Percentiles rank a stretch among this genome's conserved stretches.
Conservation (phyloP, 768 basidiomycete species). For the Collybia sp. region DNA sequence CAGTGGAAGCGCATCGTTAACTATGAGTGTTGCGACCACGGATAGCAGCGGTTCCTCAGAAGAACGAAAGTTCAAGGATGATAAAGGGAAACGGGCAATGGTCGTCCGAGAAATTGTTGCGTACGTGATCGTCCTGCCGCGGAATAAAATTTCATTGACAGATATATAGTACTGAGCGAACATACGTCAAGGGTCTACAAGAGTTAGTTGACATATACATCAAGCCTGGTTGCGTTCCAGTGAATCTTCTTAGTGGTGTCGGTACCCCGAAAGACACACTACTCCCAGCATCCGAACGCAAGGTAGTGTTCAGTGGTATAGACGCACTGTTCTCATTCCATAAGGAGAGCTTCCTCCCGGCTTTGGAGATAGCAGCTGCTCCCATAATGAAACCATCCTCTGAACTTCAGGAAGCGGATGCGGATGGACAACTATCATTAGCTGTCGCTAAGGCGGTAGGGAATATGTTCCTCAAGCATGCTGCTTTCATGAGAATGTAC, state of each 20-base stretch:
- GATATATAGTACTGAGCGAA: conserved; percentile 78
- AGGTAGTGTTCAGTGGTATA: conserved; percentile 87
- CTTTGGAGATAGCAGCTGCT: conserved; percentile 73
- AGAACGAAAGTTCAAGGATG: conserved; percentile 89
- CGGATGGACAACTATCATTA: conserved; percentile 69
- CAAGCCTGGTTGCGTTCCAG: conserved; percentile 70
- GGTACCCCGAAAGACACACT: conserved; percentile 78
- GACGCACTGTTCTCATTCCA: conserved; percentile 92
- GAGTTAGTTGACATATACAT: conserved; percentile 96
- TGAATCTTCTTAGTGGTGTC: conserved; percentile 66
- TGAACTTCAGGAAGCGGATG: conserved; percentile 48
- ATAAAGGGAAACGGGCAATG: conserved; percentile 77
- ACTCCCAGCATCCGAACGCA: conserved; percentile 81
- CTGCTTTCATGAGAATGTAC: conserved; percentile 99
- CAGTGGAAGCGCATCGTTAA: conserved; percentile 57
- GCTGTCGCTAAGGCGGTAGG: conserved; percentile 79
- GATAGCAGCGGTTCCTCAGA: conserved; percentile 72
- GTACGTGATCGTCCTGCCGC: conserved; percentile 42
- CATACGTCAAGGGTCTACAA: conserved; percentile 91
- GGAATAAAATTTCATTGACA: conserved; percentile 11
- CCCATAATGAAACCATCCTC: conserved; percentile 52
- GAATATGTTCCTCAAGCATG: conserved; percentile 87
- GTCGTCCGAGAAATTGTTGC: conserved; percentile 89
- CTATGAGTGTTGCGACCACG: conserved; percentile 69
- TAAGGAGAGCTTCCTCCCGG: conserved; percentile 87